Base-by-base conservation (phyloP, 305 asterid species). In the Fraxinus angustifolia region DNA sequence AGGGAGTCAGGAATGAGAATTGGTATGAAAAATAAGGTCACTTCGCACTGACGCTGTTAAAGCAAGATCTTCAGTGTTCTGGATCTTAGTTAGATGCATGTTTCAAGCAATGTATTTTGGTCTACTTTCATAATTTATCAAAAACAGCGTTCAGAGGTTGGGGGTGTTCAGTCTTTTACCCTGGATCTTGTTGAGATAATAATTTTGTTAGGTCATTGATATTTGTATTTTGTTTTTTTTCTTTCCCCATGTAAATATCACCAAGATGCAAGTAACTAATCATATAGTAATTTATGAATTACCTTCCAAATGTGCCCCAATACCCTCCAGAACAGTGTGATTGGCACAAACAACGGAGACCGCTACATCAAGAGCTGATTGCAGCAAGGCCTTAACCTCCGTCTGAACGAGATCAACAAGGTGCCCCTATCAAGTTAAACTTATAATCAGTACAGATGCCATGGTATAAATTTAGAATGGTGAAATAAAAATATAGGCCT, bases 291-390 rank as follows among this genome's bases (percentile, higher is more conserved):
- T 78, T 38, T 56, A 26, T 26, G 60, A 30, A 78, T 67, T 90
- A 96, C 98, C 98, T 94, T 93, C 98, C 81, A 96, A 83, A 87
- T 93, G 91, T 56, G 99, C 97, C 11, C 99, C 99, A 60, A 94
- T 92, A 78, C 98, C 99, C 89, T 96, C 99, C 86, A 96, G 84
- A 83, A 94, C 93, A 30, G 91, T 85, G 75, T 91, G 94, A 87
- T 96, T 96, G 70, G 99, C 98, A 74, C 97, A 97, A 81, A 96
- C 96, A 77, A 96, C 98, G 3, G 90, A 90, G 36, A 96, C 90
- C 28, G 99, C 99, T 60, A 93, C 97, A 73, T 90, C 95, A 76
- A 96, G 97, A 74, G 99, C 98, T 23, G 98, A 90, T 86, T 93
- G 98, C 81, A 96, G 90, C 87, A 96, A 79, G 8, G 84, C 82